Conservation (phyloP, 495 filamentous ascomycete genomes). For the Tuber microsphaerosporum region DNA sequence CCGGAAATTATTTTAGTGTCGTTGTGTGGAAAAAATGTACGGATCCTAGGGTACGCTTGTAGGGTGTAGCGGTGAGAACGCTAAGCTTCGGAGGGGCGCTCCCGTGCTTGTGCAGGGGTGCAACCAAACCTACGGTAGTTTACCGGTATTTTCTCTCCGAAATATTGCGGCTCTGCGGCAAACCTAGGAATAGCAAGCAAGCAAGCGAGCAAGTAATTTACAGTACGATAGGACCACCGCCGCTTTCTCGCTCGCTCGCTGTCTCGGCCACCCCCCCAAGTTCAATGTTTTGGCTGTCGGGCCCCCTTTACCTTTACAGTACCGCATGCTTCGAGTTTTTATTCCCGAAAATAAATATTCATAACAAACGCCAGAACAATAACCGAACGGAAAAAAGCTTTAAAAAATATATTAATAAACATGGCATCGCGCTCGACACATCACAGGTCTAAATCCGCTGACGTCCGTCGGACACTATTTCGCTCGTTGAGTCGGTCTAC, state of each 20-base stretch:
- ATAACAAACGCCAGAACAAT: not conserved
- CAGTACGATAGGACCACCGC: not conserved
- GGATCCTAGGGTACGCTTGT: constrained; percentile 1
- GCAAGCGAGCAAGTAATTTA: too few relatives aligned
- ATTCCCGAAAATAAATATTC: not conserved
- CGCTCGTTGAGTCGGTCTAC: constrained; percentile 21
- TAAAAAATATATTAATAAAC: too few relatives aligned
- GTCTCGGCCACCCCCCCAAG: not conserved
- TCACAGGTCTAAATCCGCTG: constrained; percentile 31
- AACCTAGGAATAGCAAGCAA: not conserved
- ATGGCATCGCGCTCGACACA: constrained; percentile 29
- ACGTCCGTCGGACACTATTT: constrained; percentile 32
- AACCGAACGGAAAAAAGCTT: not conserved
- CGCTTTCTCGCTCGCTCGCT: not conserved
- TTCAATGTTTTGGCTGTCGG: not conserved
- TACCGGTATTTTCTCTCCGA: not conserved
- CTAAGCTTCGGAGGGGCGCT: not conserved
- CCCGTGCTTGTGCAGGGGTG: too few relatives aligned
- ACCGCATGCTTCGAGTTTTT: not conserved
- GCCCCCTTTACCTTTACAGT: not conserved
- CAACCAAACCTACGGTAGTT: not conserved
- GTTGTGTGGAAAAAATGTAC: constrained; percentile 14
- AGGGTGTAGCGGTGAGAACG: not conserved
- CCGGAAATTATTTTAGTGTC: constrained; percentile 7
- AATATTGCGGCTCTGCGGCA: constrained; percentile 16